Conservation (phyloP, 2,329 filamentous ascomycete genomes). For the Teratosphaeria nubilosa region DNA sequence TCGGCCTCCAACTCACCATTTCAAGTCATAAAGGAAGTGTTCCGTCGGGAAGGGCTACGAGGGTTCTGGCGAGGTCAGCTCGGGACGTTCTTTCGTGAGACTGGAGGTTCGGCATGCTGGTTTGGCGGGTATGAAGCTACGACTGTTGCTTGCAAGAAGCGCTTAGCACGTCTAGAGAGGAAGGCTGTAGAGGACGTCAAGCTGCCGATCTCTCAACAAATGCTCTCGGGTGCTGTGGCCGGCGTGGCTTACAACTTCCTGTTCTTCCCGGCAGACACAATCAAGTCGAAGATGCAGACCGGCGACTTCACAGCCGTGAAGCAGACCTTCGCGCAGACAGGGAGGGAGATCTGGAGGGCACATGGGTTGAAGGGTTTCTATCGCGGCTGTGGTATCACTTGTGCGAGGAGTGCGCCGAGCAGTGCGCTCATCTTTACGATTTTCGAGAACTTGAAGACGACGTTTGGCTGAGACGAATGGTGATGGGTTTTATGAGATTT, state of each 20-base stretch:
- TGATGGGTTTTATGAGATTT: neutral
- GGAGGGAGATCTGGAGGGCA: conserved; percentile 64
- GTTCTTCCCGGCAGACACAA: conserved; percentile 93
- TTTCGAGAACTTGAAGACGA: conserved; percentile 72
- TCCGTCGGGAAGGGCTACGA: conserved; percentile 66
- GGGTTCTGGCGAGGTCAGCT: conserved; percentile 96
- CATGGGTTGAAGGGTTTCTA: conserved; percentile 80
- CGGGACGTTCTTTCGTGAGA: conserved; percentile 87
- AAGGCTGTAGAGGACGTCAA: conserved; percentile 24
- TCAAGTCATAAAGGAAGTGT: conserved; percentile 66
- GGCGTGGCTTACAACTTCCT: conserved; percentile 94
- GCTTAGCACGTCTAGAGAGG: conserved; percentile 29
- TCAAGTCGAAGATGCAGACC: conserved; percentile 97
- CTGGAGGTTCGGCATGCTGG: conserved; percentile 88
- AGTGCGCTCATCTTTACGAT: conserved; percentile 98
- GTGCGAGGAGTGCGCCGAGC: conserved; percentile 76
- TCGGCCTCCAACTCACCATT: conserved; percentile 39
- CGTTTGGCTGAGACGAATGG: conserved; percentile 34
- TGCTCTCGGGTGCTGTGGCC: conserved; percentile 73
- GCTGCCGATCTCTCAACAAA: conserved; percentile 76
- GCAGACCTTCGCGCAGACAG: conserved; percentile 63
- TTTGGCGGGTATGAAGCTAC: conserved; percentile 81
- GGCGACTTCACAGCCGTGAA: conserved; percentile 51
- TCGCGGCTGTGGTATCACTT: conserved; percentile 89
- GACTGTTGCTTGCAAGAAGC: conserved; percentile 54